Conservation (phyloP, 257 asterid species). For the Buddleja alternifolia region DNA sequence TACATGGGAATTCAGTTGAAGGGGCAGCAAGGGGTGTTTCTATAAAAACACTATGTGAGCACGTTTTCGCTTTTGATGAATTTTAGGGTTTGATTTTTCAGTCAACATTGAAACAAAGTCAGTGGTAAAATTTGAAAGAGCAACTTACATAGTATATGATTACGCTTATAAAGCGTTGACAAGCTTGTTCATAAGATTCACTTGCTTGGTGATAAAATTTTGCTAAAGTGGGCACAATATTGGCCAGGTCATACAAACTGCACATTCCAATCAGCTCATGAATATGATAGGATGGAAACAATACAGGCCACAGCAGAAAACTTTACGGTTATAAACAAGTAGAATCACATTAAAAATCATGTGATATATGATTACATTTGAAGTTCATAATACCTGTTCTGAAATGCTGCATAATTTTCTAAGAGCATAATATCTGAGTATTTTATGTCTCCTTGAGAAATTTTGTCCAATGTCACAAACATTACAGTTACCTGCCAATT, state of each 20-base stretch:
- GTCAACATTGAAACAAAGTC: not conserved
- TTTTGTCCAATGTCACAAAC: conserved; percentile 95
- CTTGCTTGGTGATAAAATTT: conserved; percentile 99
- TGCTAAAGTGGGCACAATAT: conserved; percentile 90
- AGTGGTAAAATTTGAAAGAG: conserved; percentile 15
- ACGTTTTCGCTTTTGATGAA: not conserved
- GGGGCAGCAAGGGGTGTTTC: not conserved
- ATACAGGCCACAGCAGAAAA: not conserved
- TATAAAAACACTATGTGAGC: not conserved
- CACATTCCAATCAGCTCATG: conserved; percentile 40
- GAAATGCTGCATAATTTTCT: conserved; percentile 98
- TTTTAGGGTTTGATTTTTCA: conserved; percentile 1
- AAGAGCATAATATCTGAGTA: conserved; percentile 81
- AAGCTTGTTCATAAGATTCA: conserved; percentile 93
- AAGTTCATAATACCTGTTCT: conserved; percentile 72
- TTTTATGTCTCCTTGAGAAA: conserved; percentile 85
- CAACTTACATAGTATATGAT: conserved; percentile 81
- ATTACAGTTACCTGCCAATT: conserved; percentile 83
- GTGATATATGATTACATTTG: conserved; percentile 4
- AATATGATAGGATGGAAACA: conserved; percentile 23
- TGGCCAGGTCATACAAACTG: conserved; percentile 97
- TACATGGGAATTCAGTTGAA: not conserved
- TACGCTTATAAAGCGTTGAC: conserved; percentile 78
- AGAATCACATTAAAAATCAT: conserved; percentile 8
- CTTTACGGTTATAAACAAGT: not conserved